A percentile compares a stretch with the other conserved stretches of the same genome.
These are phyloP conservation scores for Chlamydomonas sp. DNA, from an alignment of 139 green algal genomes.

Conservation along the genomic window DNA sequence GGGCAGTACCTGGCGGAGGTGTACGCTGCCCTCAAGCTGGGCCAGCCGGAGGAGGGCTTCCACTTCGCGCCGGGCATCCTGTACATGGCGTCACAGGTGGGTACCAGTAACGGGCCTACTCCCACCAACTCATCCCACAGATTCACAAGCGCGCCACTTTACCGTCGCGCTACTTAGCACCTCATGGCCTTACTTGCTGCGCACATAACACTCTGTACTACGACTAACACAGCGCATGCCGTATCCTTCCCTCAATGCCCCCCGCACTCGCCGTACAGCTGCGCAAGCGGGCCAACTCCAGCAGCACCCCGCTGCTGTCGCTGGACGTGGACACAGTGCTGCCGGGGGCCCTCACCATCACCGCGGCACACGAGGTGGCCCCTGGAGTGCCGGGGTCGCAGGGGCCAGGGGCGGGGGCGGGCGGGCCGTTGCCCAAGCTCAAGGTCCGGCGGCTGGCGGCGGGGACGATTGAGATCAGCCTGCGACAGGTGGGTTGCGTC, in stretches of 20 bases:
- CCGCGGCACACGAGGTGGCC: conserved; percentile 3
- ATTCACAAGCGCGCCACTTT: neutral
- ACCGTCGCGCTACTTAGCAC: neutral
- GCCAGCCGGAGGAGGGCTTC: conserved; percentile 46
- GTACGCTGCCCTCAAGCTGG: conserved; percentile 37
- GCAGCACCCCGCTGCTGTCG: conserved; percentile 4
- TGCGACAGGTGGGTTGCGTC: conserved; percentile 28
- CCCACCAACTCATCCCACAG: too few species aligned
- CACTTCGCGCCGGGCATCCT: conserved; percentile 39
- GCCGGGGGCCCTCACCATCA: conserved; percentile 20
- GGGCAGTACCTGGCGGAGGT: conserved; percentile 51
- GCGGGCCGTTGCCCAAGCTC: conserved; percentile 19
- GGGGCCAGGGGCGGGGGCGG: neutral
- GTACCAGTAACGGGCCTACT: neutral
- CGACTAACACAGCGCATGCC: neutral
- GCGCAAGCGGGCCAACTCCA: neutral
- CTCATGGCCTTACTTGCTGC: neutral
- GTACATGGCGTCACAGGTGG: conserved; percentile 47
- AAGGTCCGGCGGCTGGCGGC: conserved; percentile 35
- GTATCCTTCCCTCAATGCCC: neutral
- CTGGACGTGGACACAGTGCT: conserved; percentile 43
- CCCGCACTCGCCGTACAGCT: neutral
- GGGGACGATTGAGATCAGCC: conserved; percentile 34
- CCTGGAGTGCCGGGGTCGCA: too few species aligned
- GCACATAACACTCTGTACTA: too few species aligned